Conservation (phyloP, 2,329 filamentous ascomycete species). For the Clonostachys chloroleuca region DNA sequence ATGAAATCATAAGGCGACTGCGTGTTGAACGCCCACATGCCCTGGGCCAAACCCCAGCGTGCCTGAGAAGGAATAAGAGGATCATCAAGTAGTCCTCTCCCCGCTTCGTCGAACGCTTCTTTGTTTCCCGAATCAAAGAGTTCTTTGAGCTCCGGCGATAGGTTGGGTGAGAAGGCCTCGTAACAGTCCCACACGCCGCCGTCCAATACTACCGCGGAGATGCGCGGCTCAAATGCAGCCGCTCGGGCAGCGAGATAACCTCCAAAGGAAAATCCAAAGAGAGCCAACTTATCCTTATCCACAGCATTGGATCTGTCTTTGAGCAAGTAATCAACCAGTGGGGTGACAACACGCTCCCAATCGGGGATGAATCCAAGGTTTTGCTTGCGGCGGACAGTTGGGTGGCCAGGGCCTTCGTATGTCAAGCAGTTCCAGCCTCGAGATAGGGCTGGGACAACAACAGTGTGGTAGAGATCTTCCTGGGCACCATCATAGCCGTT, state of each 20-base stretch:
- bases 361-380: conserved; percentile 35
- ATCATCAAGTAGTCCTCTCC: background rate
- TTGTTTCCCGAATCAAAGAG: background rate
- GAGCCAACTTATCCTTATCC: conserved; percentile 15
- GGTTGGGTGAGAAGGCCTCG: background rate
- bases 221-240: conserved; percentile 35
- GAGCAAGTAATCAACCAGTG: conserved; percentile 24
- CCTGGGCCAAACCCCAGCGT: conserved; percentile 16
- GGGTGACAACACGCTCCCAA: conserved; percentile 33
- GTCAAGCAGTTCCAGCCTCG: conserved; percentile 35
- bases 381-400: conserved; percentile 30
- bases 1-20: conserved; percentile 13
- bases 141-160: background rate
- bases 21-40: conserved; percentile 16
- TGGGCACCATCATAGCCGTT: conserved; percentile 36
- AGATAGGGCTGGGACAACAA: conserved; percentile 23
- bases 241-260: conserved; percentile 32
- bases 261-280: conserved; percentile 34
- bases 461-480: conserved; percentile 34
- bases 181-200: conserved; percentile 28
- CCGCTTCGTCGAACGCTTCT: conserved; percentile 10
- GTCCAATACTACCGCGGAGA: conserved; percentile 29
- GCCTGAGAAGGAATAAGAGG: conserved; percentile 3
- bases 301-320: conserved; percentile 12
- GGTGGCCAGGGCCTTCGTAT: conserved; percentile 41